Evolutionary conservation across 2,329 filamentous ascomycete genomes (phyloP).

Genomic region (Botrytis deweyae): DNA sequence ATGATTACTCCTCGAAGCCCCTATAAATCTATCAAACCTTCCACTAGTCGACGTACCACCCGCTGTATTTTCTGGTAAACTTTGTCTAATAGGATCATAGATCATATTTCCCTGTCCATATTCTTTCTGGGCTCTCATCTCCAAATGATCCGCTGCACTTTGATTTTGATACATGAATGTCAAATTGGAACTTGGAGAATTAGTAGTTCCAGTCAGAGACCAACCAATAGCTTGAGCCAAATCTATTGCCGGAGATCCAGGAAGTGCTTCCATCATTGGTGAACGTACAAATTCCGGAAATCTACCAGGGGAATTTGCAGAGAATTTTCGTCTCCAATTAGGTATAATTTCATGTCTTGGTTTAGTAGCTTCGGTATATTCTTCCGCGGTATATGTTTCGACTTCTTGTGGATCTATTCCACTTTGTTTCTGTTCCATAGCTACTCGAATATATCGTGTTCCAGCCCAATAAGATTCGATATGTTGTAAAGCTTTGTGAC

Average conservation of each 20-base stretch:
- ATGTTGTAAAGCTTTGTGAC: constrained; percentile 78
- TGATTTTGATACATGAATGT: constrained; percentile 66
- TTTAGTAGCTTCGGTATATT: constrained; percentile 68
- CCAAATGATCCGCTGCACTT: constrained; percentile 26
- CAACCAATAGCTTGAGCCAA: constrained; percentile 67
- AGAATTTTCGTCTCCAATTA: constrained; percentile 36
- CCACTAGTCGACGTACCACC: constrained; percentile 47
- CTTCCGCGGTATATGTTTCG: constrained; percentile 65
- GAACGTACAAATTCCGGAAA: constrained; percentile 42
- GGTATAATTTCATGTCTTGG: constrained; percentile 47
- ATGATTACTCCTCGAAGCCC: constrained; percentile 43
- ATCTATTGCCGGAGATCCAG: constrained; percentile 47
- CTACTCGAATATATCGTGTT: constrained; percentile 81
- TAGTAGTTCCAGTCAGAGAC: constrained; percentile 84
- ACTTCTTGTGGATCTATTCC: constrained; percentile 65
- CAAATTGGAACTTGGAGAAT: constrained; percentile 79
- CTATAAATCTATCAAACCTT: constrained; percentile 30
- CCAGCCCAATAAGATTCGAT: constrained; percentile 86
- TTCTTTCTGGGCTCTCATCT: constrained; percentile 41
- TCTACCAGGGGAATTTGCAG: constrained; percentile 27
- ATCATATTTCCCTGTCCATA: constrained; percentile 55
- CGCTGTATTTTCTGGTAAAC: constrained; percentile 47
- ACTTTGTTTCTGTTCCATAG: constrained; percentile 82
- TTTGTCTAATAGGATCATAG: constrained; percentile 59
- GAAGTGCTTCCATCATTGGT: constrained; percentile 44